Percentiles rank a stretch among this genome's conserved stretches.
phyloP scores from a whole-genome alignment of 768 basidiomycete species.

The Pleurotus pulmonarius region DNA sequence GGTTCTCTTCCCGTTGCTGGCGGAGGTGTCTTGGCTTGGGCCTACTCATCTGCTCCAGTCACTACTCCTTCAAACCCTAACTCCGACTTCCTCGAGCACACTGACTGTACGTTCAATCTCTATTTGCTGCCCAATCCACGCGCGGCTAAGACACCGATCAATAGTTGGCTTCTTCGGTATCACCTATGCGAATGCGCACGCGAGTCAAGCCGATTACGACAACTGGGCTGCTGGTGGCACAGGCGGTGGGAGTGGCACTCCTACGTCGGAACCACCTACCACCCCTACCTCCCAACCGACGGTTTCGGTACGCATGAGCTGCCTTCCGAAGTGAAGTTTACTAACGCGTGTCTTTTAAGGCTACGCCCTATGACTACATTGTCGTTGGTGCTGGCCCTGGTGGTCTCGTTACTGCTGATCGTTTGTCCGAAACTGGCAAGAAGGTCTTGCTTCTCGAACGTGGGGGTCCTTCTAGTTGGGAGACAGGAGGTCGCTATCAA shows the following conservation, averaged over 20 bases:
- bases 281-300: conserved; percentile 29
- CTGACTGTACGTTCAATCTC: conserved; percentile 41
- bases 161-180: conserved; percentile 60
- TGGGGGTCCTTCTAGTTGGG: conserved; percentile 56
- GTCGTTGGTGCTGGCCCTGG: conserved; percentile 58
- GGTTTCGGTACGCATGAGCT: conserved; percentile 20
- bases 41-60: conserved; percentile 37
- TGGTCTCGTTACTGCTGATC: conserved; percentile 56
- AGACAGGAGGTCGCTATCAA: conserved; percentile 56
- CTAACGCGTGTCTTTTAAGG: conserved; percentile 19
- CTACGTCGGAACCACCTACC: conserved; percentile 29
- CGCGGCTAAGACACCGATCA: background rate
- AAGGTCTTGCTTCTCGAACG: conserved; percentile 61
- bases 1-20: conserved; percentile 31
- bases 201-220: conserved; percentile 40
- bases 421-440: conserved; percentile 58
- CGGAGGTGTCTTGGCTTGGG: conserved; percentile 50
- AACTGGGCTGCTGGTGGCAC: conserved; percentile 47
- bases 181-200: conserved; percentile 42
- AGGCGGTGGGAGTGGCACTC: conserved; percentile 29
- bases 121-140: background rate
- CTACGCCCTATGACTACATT: conserved; percentile 49
- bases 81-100: conserved; percentile 53
- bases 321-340: background rate
- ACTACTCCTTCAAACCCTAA: conserved; percentile 45